Evolutionary conservation across 2,329 filamentous ascomycete species (phyloP).

Genomic region (Trichoderma endophyticum): DNA sequence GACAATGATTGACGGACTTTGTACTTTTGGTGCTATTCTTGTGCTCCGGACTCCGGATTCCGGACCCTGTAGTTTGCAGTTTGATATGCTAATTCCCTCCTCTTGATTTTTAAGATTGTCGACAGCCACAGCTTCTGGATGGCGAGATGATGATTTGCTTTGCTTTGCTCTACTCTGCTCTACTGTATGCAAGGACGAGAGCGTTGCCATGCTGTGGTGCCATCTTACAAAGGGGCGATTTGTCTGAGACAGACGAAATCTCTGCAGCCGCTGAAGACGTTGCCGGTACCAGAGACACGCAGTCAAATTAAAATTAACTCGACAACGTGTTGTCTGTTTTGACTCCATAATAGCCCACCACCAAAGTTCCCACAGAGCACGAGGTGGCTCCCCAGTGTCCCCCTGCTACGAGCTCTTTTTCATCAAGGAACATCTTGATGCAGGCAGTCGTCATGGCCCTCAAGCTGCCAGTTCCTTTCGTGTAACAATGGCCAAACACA

Average conservation of each 20-base stretch:
- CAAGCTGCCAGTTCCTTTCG: not conserved
- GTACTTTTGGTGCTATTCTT: not conserved
- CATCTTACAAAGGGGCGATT: not conserved
- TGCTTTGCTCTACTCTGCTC: not conserved
- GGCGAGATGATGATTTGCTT: not conserved
- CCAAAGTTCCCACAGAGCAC: not conserved
- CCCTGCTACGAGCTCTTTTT: not conserved
- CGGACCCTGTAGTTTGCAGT: not conserved
- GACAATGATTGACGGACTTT: not conserved
- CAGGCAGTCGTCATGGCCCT: not conserved
- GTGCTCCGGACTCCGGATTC: not conserved
- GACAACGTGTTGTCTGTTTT: not conserved
- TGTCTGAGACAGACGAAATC: slow-evolving; percentile 3
- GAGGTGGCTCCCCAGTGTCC: not conserved
- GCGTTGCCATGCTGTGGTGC: not conserved
- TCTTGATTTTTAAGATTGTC: not conserved
- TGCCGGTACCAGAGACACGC: not conserved
- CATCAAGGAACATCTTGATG: not conserved
- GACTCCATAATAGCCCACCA: not conserved
- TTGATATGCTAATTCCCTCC: not conserved
- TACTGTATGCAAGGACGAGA: not conserved
- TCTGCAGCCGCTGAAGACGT: not conserved
- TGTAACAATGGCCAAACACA: not conserved
- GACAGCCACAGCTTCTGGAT: not conserved
- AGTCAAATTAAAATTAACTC: not conserved